Conservation (phyloP, 2,329 filamentous ascomycete genomes). For the Xylaria multiplex region DNA sequence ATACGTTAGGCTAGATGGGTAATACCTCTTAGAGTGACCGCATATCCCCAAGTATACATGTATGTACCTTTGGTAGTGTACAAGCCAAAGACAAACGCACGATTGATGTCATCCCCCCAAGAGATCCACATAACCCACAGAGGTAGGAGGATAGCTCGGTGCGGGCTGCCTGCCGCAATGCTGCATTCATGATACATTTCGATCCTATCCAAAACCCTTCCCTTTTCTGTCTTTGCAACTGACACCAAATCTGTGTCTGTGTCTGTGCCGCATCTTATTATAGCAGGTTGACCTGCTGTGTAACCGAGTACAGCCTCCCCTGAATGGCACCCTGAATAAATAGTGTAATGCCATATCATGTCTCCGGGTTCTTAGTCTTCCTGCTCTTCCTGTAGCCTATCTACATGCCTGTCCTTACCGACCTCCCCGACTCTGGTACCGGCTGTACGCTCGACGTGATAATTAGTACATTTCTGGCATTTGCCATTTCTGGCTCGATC, state of each 20-base stretch:
- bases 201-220: neutral
- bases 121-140: too few relatives aligned
- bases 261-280: slow-evolving; percentile 28
- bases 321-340: neutral
- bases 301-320: slow-evolving; percentile 14
- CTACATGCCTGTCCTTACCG: slow-evolving; percentile 16
- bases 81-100: too few relatives aligned
- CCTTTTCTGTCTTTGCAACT: neutral
- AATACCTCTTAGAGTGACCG: too few relatives aligned
- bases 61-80: too few relatives aligned
- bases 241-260: neutral
- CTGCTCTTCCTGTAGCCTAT: neutral
- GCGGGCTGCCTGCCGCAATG: slow-evolving; percentile 15
- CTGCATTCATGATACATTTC: slow-evolving; percentile 13
- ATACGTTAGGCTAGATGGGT: too few relatives aligned
- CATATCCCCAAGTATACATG: too few relatives aligned
- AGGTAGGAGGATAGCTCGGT: neutral
- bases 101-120: too few relatives aligned
- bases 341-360: neutral
- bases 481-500: slow-evolving; percentile 5
- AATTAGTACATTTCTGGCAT: neutral
- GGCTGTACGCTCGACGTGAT: neutral
- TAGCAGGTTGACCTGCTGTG: slow-evolving; percentile 23
- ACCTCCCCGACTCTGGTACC: neutral
- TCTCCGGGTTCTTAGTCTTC: neutral